A percentile compares a stretch with the other conserved stretches of the same genome.
Evolutionary conservation across 148 eudicot species (phyloP).

Genomic region (Rhododendron simsii): DNA sequence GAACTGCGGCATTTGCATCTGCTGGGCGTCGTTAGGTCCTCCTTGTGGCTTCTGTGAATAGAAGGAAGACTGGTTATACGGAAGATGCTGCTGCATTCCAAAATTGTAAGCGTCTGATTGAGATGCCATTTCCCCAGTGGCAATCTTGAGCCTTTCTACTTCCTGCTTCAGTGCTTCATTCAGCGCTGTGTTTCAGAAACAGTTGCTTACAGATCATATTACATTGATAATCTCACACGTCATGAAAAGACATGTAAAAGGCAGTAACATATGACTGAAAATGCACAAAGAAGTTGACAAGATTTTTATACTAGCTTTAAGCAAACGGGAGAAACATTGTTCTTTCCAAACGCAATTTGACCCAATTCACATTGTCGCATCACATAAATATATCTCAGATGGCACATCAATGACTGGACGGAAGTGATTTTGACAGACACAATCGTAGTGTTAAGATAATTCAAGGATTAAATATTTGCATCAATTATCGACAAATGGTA

Average conservation of each 20-base stretch:
- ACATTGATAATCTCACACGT: neutral
- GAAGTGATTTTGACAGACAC: neutral
- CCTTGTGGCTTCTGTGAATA: slow-evolving; percentile 28
- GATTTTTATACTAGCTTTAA: neutral
- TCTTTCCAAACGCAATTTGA: neutral
- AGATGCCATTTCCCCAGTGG: slow-evolving; percentile 60
- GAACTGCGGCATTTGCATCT: slow-evolving; percentile 30
- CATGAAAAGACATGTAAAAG: neutral
- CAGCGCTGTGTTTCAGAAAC: slow-evolving; percentile 43
- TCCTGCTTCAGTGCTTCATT: slow-evolving; percentile 83
- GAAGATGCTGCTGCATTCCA: slow-evolving; percentile 47
- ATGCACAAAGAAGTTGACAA: neutral
- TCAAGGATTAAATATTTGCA: neutral
- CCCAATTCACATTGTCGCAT: neutral
- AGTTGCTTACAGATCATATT: neutral
- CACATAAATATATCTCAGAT: neutral
- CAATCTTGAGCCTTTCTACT: slow-evolving; percentile 64
- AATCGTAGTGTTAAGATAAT: neutral
- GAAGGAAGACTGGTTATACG: slow-evolving; percentile 35
- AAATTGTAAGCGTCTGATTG: slow-evolving; percentile 44
- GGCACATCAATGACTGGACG: neutral
- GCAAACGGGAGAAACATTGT: neutral
- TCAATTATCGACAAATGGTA: neutral
- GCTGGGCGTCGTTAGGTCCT: slow-evolving; percentile 21
- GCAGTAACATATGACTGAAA: neutral